These are phyloP conservation scores for Achlya hypogyna DNA, from an alignment of 352 stramenopile genomes.

Conservation along the genomic window DNA sequence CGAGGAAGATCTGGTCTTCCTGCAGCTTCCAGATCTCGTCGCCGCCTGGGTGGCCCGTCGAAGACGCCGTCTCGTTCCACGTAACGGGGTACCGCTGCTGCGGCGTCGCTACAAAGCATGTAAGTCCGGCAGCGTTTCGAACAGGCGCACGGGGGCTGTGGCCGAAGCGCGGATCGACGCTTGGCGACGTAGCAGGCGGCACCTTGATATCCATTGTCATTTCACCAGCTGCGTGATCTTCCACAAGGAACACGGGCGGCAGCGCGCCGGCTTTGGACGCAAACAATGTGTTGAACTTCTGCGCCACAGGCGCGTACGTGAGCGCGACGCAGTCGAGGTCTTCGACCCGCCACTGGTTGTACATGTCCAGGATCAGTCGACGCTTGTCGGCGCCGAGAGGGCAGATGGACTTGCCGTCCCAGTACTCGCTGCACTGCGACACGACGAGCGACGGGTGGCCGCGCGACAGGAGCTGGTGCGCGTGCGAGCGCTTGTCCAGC, in stretches of 20 bases:
- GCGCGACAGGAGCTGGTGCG: conserved; percentile 65
- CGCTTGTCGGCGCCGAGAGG: conserved; percentile 71
- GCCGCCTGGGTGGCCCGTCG: conserved; percentile 1
- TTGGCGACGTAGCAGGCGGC: conserved; percentile 21
- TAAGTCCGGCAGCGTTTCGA: neutral
- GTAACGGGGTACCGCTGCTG: neutral
- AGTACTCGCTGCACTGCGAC: conserved; percentile 75
- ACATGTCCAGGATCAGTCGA: conserved; percentile 77
- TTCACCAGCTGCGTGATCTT: conserved; percentile 51
- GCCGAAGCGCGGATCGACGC: too few relatives aligned
- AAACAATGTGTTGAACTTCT: conserved; percentile 62
- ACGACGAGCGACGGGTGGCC: conserved; percentile 66
- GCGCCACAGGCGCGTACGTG: conserved; percentile 68
- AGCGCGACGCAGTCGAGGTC: conserved; percentile 77
- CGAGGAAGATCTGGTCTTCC: conserved; percentile 96
- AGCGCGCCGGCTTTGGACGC: conserved; percentile 21
- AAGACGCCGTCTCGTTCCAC: conserved; percentile 1
- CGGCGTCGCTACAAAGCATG: neutral
- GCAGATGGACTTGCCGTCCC: conserved; percentile 83
- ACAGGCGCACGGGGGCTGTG: neutral
- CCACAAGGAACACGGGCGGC: conserved; percentile 72
- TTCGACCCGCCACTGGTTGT: conserved; percentile 82
- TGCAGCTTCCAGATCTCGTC: conserved; percentile 60
- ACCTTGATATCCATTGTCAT: conserved; percentile 28
- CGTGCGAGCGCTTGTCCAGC: conserved; percentile 70